phyloP scores from a whole-genome alignment of 805 yeast species.

The Yarrowia divulgata region DNA sequence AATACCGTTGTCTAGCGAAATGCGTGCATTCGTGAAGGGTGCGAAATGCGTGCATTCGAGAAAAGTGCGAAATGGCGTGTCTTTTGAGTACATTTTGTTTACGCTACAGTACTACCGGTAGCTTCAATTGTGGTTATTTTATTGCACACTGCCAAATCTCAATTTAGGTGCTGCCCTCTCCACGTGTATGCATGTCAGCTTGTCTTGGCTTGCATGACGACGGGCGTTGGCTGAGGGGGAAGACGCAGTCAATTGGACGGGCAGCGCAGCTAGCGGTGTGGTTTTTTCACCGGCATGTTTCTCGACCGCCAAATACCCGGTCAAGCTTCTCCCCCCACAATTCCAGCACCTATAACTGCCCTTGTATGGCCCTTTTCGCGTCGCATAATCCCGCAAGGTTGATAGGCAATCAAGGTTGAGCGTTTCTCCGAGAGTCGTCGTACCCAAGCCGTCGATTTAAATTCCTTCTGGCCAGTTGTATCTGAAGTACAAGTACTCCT shows the following conservation, averaged over 20 bases:
- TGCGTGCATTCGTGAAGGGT: too few species aligned
- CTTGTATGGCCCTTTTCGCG: background rate
- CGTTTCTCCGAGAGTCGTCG: background rate
- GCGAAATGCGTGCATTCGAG: too few species aligned
- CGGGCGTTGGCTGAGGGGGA: background rate
- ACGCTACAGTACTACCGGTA: too few species aligned
- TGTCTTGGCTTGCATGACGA: slow-evolving; percentile 24
- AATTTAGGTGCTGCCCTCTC: background rate
- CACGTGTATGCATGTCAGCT: slow-evolving; percentile 16
- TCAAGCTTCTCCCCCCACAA: background rate
- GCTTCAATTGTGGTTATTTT: too few species aligned
- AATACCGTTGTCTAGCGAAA: too few species aligned
- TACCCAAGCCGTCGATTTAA: slow-evolving; percentile 1
- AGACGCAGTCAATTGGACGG: slow-evolving; percentile 1
- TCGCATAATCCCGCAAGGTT: slow-evolving; percentile 29
- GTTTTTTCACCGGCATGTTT: background rate
- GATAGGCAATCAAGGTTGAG: slow-evolving; percentile 16
- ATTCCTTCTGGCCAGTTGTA: too few species aligned
- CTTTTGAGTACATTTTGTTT: too few species aligned
- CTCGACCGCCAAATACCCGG: background rate
- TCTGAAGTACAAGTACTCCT: too few species aligned
- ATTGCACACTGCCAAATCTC: too few species aligned
- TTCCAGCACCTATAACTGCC: background rate
- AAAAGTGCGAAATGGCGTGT: too few species aligned
- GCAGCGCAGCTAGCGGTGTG: background rate